Percentiles rank a stretch among this genome's conserved stretches.
phyloP scores from a whole-genome alignment of 2,329 filamentous ascomycete genomes.

The Periconia macrospinosa region DNA sequence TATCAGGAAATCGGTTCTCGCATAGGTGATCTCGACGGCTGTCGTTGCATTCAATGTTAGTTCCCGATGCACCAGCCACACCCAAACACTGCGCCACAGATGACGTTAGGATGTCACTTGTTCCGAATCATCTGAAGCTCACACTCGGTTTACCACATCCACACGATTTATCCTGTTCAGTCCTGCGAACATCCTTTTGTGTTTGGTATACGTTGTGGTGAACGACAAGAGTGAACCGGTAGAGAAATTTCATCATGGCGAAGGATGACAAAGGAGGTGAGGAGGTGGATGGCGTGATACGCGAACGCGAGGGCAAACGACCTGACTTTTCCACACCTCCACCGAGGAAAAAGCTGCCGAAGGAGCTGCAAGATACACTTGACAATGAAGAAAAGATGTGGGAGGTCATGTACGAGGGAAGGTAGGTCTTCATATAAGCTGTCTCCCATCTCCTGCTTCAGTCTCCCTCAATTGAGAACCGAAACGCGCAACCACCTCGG shows the following conservation, averaged over 20 bases:
- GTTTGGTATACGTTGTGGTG: background rate
- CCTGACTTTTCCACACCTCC: slow-evolving; percentile 53
- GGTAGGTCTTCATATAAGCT: slow-evolving; percentile 57
- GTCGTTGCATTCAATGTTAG: too few species aligned
- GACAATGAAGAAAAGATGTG: slow-evolving; percentile 72
- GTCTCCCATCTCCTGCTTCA: background rate
- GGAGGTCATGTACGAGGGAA: slow-evolving; percentile 76
- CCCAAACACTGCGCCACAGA: too few species aligned
- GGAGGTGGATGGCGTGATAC: slow-evolving; percentile 43
- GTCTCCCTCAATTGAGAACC: too few species aligned
- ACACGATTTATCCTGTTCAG: background rate
- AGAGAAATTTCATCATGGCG: slow-evolving; percentile 32
- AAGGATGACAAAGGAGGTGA: slow-evolving; percentile 36
- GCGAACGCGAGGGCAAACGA: slow-evolving; percentile 45
- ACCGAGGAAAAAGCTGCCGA: slow-evolving; percentile 56
- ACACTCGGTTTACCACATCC: background rate
- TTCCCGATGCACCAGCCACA: too few species aligned
- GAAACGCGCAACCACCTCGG: background rate
- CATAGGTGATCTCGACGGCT: too few species aligned
- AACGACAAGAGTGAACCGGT: background rate
- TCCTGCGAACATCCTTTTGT: background rate
- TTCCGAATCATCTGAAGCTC: background rate
- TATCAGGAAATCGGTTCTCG: too few species aligned
- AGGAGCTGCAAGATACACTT: slow-evolving; percentile 58
- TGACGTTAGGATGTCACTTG: background rate